phyloP scores from a whole-genome alignment of 2,329 filamentous ascomycete species.

The Madurella fahalii region DNA sequence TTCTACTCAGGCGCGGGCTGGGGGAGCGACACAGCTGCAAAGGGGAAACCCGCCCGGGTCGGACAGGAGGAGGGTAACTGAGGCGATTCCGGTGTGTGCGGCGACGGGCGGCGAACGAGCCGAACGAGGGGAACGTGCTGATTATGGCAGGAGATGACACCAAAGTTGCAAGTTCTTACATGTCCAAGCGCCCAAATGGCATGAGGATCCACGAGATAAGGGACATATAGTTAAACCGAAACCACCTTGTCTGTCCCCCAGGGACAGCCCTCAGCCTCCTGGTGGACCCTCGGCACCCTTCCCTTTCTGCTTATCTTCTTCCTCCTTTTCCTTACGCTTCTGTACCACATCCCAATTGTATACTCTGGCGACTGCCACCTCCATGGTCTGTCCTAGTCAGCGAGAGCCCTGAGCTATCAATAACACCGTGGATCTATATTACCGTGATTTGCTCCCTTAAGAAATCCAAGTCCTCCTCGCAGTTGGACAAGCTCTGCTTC shows the following conservation, averaged over 20 bases:
- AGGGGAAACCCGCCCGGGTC: too few species aligned
- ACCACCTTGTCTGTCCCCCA: not conserved
- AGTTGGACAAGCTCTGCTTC: constrained; percentile 75
- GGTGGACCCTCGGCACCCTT: constrained; percentile 27
- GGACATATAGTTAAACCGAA: not conserved
- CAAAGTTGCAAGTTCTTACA: too few species aligned
- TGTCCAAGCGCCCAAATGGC: too few species aligned
- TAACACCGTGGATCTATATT: constrained; percentile 27
- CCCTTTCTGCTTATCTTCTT: constrained; percentile 49
- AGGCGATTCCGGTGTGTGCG: too few species aligned
- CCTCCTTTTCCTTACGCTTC: constrained; percentile 82
- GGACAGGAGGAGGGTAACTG: too few species aligned
- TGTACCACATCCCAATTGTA: constrained; percentile 99
- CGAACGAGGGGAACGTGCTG: too few species aligned
- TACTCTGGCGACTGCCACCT: constrained; percentile 93
- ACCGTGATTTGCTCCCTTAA: constrained; percentile 91
- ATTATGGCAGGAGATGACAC: too few species aligned
- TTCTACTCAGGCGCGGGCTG: too few species aligned
- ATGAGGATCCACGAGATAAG: too few species aligned
- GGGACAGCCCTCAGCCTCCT: constrained; percentile 11
- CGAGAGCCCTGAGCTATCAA: not conserved
- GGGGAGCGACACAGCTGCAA: too few species aligned
- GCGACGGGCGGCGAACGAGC: too few species aligned
- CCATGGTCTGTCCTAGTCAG: constrained; percentile 67
- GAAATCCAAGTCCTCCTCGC: constrained; percentile 95